Evolutionary conservation across 2,329 filamentous ascomycete species (phyloP).

Genomic region (Arthrobotrys pseudoclavata): DNA sequence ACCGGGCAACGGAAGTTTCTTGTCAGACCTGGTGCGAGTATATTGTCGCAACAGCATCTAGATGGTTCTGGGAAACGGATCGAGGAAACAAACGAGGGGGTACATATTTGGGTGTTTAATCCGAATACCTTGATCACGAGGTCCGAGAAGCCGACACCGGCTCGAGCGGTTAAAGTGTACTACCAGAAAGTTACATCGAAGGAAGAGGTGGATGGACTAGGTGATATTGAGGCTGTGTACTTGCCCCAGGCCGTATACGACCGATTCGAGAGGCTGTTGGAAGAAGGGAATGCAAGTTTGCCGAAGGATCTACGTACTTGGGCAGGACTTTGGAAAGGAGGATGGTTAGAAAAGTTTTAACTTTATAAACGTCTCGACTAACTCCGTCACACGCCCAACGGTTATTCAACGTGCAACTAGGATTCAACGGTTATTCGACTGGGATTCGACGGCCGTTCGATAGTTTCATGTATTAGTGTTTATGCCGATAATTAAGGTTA

Average conservation of each 20-base stretch:
- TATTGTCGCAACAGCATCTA: constrained; percentile 42
- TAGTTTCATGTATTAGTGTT: not conserved
- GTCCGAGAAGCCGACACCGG: constrained; percentile 39
- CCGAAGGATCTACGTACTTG: constrained; percentile 34
- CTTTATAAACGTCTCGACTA: not conserved
- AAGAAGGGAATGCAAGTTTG: constrained; percentile 35
- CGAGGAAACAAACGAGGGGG: constrained; percentile 35
- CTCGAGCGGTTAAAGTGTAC: constrained; percentile 49
- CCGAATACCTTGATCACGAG: constrained; percentile 53
- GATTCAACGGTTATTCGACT: not conserved
- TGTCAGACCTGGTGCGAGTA: constrained; percentile 49
- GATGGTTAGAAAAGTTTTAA: constrained; percentile 54
- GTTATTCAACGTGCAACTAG: not conserved
- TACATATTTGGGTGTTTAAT: constrained; percentile 60
- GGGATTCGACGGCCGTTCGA: not conserved
- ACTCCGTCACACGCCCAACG: not conserved
- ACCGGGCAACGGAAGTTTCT: constrained; percentile 54
- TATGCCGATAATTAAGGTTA: not conserved
- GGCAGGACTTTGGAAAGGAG: constrained; percentile 35
- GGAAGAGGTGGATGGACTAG: constrained; percentile 22
- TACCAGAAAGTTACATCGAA: constrained; percentile 41
- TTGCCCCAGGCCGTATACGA: constrained; percentile 35
- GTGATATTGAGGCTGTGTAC: constrained; percentile 56
- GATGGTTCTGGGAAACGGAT: constrained; percentile 33
- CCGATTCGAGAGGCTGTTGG: constrained; percentile 35